Evolutionary conservation across 73 alveolate genomes (phyloP), one percentile per base, ranked within the genome.

Genomic region (Paraurostyla sp.): DNA sequence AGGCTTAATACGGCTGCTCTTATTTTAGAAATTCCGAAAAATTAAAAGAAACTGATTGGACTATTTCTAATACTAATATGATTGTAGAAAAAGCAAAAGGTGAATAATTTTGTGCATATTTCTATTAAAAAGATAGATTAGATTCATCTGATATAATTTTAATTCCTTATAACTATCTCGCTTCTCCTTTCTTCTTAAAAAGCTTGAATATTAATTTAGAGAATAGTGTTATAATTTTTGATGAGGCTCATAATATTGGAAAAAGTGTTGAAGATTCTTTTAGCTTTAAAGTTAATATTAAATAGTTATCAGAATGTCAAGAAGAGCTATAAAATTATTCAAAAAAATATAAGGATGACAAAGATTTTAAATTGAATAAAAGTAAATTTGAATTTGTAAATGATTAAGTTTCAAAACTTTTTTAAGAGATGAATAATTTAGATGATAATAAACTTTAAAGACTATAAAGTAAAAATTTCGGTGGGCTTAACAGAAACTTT

Each of bases 31-130:
- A n/a, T n/a, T n/a, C n/a, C n/a, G n/a, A n/a, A n/a, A n/a, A n/a
- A n/a, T n/a, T n/a, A n/a, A n/a, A n/a, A n/a, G n/a, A n/a, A n/a
- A n/a, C n/a, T n/a, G n/a, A n/a, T n/a, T n/a, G n/a, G n/a, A n/a
- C n/a, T n/a, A n/a, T n/a, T n/a, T 76, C 89, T 29, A 98, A 96
- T 84, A 96, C 96, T 46, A 98, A 96, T 91, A 99, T 96, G 4
- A 73, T 96, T 20, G 29, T 59, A 20, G 63, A 81, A 56, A 18
- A 29, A 35, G 99, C 98, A 6, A 73, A 65, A 35, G 94, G 71
- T 4, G 54, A 93, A 6, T 33, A 22, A 4, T 81, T 89, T 62
- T 97, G 99, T 54, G 99, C 99, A 35, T 97, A 89, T 88, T 96
- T 90, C 91, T 35, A 52, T 33, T 71, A 91, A 56, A 96, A 94